Conservation (phyloP, 2,329 filamentous ascomycete species). For the Alternaria sp. region DNA sequence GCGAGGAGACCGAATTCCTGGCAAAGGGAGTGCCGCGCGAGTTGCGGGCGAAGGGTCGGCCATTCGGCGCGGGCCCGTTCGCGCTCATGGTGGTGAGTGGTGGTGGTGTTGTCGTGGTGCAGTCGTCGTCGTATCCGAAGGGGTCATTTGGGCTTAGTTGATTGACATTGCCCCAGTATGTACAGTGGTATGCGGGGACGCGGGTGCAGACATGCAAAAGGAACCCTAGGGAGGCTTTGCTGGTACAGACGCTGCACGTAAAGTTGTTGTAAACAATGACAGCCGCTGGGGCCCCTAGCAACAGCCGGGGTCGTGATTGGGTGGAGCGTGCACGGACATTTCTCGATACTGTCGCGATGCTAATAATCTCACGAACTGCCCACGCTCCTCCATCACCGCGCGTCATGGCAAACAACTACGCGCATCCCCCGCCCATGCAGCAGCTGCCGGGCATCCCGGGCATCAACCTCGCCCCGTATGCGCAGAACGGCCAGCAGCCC, state of each 20-base stretch:
- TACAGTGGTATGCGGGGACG: constrained; percentile 1
- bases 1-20: constrained; percentile 70
- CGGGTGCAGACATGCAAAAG: constrained; percentile 2
- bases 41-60: constrained; percentile 67
- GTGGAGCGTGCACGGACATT: background rate
- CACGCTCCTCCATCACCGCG: constrained; percentile 8
- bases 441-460: constrained; percentile 32
- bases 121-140: constrained; percentile 17
- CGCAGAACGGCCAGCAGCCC: constrained; percentile 33
- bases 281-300: constrained; percentile 16
- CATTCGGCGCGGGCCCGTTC: constrained; percentile 64
- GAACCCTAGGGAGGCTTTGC: background rate
- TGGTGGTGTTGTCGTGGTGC: constrained; percentile 24
- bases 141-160: background rate
- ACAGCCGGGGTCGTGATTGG: constrained; percentile 12
- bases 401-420: constrained; percentile 41
- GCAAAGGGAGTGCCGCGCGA: constrained; percentile 79
- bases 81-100: constrained; percentile 56
- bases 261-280: constrained; percentile 14
- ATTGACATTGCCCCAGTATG: constrained; percentile 29
- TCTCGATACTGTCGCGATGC: background rate
- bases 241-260: constrained; percentile 1
- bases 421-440: constrained; percentile 26
- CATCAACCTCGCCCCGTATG: constrained; percentile 32
- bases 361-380: background rate